Base-by-base conservation (phyloP, 352 stramenopile species). In the Pythium apleroticum region DNA sequence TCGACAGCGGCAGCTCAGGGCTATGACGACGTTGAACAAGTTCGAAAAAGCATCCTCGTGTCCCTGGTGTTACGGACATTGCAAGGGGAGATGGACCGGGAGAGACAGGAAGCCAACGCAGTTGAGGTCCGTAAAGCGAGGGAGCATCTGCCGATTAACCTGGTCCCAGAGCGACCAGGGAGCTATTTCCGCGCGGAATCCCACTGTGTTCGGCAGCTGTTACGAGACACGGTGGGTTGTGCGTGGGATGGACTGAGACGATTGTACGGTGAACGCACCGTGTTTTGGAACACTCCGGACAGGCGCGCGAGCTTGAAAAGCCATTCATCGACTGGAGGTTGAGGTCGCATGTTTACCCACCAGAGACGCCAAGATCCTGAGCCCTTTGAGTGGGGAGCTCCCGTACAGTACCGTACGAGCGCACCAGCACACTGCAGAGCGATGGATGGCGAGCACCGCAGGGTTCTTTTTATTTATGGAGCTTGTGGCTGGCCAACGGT, bases 191-290 rank as follows among this genome's bases (percentile, higher is more conserved):
- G n/a, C n/a, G n/a, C 14, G 14, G 7, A 17, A 41, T 50, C 3
- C 43, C 43, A 50, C 43, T 50, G 41, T 49, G 43, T 50, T 50
- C 43, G 43, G 43, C 43, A 50, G 43, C n/a, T 50, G 43, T 50
- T 50, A 50, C 43, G 43, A 50, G 19, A 50, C 43, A 50, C 43
- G 43, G 43, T 50, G 43, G 20, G 20, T 50, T 22, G 43, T 14
- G 6, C 1, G 0, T 50, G n/a, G 8, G 19, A 25, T n/a, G 8
- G 4, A 50, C n/a, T 4, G 0, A 50, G n/a, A 50, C 43, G 20
- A 27, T 28, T 0, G 11, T 4, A 22, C 19, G 20, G 19, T 15
- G 19, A 50, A 25, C 27, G 1, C 14, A 50, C 43, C n/a, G 43
- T 50, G 43, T 50, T 50, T 50, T 28, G 43, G 43, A 28, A 50